These are phyloP conservation scores for Fusarium stilboides DNA, from an alignment of 2,329 filamentous ascomycete species.

Conservation along the genomic window DNA sequence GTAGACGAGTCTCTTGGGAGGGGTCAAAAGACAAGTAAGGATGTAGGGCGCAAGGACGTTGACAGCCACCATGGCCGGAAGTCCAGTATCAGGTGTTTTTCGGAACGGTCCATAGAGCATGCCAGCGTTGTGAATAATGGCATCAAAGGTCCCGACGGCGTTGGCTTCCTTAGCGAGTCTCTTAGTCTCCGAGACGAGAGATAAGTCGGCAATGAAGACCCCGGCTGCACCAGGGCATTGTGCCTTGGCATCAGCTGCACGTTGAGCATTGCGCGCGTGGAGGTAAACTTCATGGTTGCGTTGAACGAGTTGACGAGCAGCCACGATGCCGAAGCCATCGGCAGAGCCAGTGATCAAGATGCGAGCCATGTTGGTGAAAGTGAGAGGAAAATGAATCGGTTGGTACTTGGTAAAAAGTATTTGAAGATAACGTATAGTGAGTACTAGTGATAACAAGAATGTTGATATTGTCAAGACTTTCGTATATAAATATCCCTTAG, in stretches of 20 bases:
- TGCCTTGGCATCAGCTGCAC: conserved; percentile 33
- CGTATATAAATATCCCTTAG: no score
- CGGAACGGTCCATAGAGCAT: conserved; percentile 36
- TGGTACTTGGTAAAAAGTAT: no score
- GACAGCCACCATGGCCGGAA: conserved; percentile 37
- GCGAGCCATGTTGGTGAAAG: conserved; percentile 30
- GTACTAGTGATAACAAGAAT: no score
- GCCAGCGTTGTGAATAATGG: conserved; percentile 42
- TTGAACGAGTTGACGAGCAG: conserved; percentile 44
- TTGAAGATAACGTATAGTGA: no score
- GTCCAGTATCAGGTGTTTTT: conserved; percentile 33
- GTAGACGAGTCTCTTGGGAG: conserved; percentile 37
- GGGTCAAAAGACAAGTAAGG: conserved; percentile 35
- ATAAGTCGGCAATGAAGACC: conserved; percentile 35
- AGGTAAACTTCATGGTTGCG: conserved; percentile 45
- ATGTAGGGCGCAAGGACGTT: conserved; percentile 45
- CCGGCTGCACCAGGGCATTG: conserved; percentile 35
- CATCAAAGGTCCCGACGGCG: conserved; percentile 40
- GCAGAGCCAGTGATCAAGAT: conserved; percentile 46
- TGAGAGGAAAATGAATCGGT: no score
- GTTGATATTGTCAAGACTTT: no score
- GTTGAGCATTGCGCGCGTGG: conserved; percentile 39
- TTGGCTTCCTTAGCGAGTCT: conserved; percentile 40
- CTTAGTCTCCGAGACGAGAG: conserved; percentile 33
- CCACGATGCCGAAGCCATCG: conserved; percentile 44